Percentiles rank a stretch among this genome's conserved stretches.
Evolutionary conservation across 371 early-diverging fungal genomes (phyloP).

Genomic region (Nematocida minor): DNA sequence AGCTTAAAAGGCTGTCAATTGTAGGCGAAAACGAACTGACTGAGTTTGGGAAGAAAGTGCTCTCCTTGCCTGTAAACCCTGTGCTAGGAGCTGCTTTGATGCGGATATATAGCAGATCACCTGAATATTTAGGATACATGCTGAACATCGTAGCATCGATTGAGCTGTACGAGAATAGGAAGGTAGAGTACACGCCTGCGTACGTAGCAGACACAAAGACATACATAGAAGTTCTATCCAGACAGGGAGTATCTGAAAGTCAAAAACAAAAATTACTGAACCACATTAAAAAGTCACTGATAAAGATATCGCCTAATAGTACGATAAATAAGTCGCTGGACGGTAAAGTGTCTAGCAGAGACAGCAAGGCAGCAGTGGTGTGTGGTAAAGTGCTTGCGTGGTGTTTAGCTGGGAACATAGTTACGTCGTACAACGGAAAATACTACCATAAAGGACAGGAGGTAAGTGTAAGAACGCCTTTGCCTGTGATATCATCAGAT

Average conservation of each 20-base stretch:
- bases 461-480: background rate
- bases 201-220: background rate
- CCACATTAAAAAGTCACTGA: background rate
- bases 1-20: background rate
- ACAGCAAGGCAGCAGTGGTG: background rate
- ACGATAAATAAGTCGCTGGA: background rate
- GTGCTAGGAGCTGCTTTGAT: slow-evolving; percentile 7
- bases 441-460: slow-evolving; percentile 17
- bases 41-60: background rate
- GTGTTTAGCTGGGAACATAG: background rate
- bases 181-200: background rate
- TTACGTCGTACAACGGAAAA: slow-evolving; percentile 4
- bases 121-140: background rate
- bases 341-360: background rate
- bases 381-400: slow-evolving; percentile 1
- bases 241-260: background rate
- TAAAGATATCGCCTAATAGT: background rate
- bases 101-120: background rate
- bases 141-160: background rate
- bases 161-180: background rate
- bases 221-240: background rate
- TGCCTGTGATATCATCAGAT: background rate
- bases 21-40: background rate
- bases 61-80: slow-evolving; percentile 8
- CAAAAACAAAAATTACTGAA: background rate